A percentile compares a stretch with the other conserved stretches of the same genome.
Evolutionary conservation across 352 stramenopile species (phyloP).

Genomic region (Phytophthora pini): DNA sequence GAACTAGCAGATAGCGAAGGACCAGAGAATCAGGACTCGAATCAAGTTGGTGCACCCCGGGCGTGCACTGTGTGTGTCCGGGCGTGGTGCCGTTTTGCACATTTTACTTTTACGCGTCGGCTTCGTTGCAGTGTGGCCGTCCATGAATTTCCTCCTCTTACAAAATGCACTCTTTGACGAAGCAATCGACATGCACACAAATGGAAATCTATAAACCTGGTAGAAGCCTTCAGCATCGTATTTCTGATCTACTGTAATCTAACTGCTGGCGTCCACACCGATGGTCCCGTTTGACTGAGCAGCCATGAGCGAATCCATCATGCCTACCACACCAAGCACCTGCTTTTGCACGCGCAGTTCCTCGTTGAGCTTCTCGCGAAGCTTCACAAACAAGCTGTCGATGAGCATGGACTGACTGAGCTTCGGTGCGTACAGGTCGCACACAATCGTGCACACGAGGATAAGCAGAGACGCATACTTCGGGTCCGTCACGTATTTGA

Average conservation of each 20-base stretch:
- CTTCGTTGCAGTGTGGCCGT: too few species aligned
- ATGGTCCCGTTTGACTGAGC: slow-evolving; percentile 77
- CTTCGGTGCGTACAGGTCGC: slow-evolving; percentile 94
- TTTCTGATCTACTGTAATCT: slow-evolving; percentile 36
- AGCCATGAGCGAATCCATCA: slow-evolving; percentile 91
- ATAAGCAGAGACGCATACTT: slow-evolving; percentile 94
- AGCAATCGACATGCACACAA: slow-evolving; percentile 17
- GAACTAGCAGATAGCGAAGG: slow-evolving; percentile 32
- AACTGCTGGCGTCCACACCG: slow-evolving; percentile 35
- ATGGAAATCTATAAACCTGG: slow-evolving; percentile 36
- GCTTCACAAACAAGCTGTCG: slow-evolving; percentile 95
- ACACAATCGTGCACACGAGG: slow-evolving; percentile 92
- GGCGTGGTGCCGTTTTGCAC: slow-evolving; percentile 27
- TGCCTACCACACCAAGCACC: slow-evolving; percentile 85
- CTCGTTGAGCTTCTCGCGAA: slow-evolving; percentile 86
- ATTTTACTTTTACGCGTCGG: slow-evolving; percentile 2
- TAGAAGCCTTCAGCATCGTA: slow-evolving; percentile 31
- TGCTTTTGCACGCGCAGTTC: slow-evolving; percentile 90
- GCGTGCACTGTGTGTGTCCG: slow-evolving; percentile 13
- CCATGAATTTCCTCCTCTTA: too few species aligned
- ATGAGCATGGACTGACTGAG: slow-evolving; percentile 91
- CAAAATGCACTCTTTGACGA: neutral
- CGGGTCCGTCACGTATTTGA: slow-evolving; percentile 95
- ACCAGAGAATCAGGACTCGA: slow-evolving; percentile 25
- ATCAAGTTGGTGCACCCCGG: slow-evolving; percentile 22